phyloP scores from a whole-genome alignment of 495 filamentous ascomycete genomes.

The Neurospora sp. region DNA sequence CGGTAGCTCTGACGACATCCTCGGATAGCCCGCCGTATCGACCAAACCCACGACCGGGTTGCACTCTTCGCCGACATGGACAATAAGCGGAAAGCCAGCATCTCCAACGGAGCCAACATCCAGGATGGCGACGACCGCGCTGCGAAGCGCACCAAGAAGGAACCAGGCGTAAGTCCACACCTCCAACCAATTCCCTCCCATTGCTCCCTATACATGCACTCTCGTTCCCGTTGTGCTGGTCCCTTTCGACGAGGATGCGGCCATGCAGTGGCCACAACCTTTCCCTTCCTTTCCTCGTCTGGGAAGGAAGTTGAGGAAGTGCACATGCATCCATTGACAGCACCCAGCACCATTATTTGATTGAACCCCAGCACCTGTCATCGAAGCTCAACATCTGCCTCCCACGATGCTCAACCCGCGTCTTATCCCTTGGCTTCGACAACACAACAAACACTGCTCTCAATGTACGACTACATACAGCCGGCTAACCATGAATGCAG shows the following conservation, averaged over 20 bases:
- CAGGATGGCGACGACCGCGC: constrained; percentile 45
- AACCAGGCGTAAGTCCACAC: constrained; percentile 24
- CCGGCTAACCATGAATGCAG: constrained; percentile 13
- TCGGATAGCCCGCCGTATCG: background rate
- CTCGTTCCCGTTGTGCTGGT: background rate
- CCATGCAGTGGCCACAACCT: background rate
- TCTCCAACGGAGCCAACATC: constrained; percentile 23
- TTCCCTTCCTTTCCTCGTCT: background rate
- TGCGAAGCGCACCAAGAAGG: constrained; percentile 46
- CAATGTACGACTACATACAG: background rate
- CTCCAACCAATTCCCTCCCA: background rate
- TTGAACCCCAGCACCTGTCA: background rate
- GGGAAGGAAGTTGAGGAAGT: background rate
- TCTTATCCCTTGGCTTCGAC: background rate
- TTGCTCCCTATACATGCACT: background rate
- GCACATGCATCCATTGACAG: background rate
- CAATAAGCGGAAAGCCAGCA: constrained; percentile 54
- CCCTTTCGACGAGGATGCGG: background rate
- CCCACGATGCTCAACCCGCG: background rate
- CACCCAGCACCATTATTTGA: background rate
- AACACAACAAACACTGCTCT: background rate
- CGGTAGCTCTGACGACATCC: background rate
- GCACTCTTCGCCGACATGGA: constrained; percentile 40
- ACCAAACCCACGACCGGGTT: constrained; percentile 1
- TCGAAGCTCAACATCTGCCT: background rate